Base-by-base conservation (phyloP, 2,329 filamentous ascomycete species). In the Phoma sp. region DNA sequence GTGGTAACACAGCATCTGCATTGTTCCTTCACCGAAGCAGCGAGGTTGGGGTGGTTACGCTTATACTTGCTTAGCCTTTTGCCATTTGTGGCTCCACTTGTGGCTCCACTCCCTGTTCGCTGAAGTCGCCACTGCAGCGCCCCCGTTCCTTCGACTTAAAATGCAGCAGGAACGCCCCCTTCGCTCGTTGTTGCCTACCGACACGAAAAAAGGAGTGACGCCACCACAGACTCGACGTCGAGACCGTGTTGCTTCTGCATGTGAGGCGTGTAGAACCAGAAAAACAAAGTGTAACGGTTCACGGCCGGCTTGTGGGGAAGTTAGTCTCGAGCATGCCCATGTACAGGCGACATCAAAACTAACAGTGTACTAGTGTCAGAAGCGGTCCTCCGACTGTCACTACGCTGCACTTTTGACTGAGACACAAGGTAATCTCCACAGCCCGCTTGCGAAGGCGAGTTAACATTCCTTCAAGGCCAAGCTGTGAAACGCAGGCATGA, bases 401-500 rank as follows among this genome's bases (percentile, higher is more conserved):
- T 46, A 55, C 38, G 40, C 32, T 21, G 46, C 52, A 12, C 22
- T 46, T 8, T 15, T 33, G 19, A 55, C 46, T 40, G 52, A 46
- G 36, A 55, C 52, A 50, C 52, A 55, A 43, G 46, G 46, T 37
- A 36, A 43, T n/a, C 17, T 13, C 19, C n/a, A 29, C n/a, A 19
- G 31, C 38, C 22, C 43, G 24, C 13, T 24, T 24, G 13, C n/a
- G 21, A 43, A 37, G 44, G 22, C 35, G 9, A 6, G 47, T 51
- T 13, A 29, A 46, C 2, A 50, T 51, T 21, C 45, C 51, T 15
- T 46, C 32, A 58, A 24, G 48, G 55, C 13, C 59, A 61, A 17
- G 59, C 59, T 0, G 24, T 60, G 1, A 63, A 63, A 31, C 58
- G 60, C 22, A 64, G 52, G 40, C 53, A 61, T 25, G 53, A 55